Evolutionary conservation across 2,329 filamentous ascomycete species (phyloP).

Genomic region (Calonectria pauciramosa): DNA sequence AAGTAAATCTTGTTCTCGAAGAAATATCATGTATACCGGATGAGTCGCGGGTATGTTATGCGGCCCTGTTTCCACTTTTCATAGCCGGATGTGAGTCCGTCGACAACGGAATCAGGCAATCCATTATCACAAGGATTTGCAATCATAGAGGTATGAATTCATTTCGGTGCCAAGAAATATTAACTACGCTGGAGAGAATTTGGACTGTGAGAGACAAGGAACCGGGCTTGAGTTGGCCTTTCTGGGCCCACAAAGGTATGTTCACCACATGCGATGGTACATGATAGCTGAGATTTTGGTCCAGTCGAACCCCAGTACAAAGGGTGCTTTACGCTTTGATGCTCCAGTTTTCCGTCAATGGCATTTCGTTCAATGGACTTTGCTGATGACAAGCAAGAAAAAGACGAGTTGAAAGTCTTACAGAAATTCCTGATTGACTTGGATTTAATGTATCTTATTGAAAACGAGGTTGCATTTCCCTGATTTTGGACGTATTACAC

Average conservation of each 20-base stretch:
- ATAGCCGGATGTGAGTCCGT: background rate
- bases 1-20: background rate
- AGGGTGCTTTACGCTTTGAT: background rate
- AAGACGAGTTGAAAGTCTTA: background rate
- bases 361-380: too few species aligned
- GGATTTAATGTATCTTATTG: background rate
- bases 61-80: background rate
- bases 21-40: background rate
- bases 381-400: background rate
- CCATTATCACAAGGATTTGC: background rate
- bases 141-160: background rate
- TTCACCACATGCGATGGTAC: background rate
- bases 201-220: background rate
- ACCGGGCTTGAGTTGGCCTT: background rate
- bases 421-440: background rate
- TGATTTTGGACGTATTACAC: background rate
- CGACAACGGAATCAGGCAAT: background rate
- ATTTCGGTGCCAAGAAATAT: background rate
- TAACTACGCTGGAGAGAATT: background rate
- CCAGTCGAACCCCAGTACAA: background rate
- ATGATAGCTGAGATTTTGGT: background rate
- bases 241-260: background rate
- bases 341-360: too few species aligned
- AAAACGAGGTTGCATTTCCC: background rate
- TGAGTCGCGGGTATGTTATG: background rate